These are phyloP conservation scores for Suhomyces bribrorum DNA, from an alignment of 1,139 yeast species.

Conservation along the genomic window DNA sequence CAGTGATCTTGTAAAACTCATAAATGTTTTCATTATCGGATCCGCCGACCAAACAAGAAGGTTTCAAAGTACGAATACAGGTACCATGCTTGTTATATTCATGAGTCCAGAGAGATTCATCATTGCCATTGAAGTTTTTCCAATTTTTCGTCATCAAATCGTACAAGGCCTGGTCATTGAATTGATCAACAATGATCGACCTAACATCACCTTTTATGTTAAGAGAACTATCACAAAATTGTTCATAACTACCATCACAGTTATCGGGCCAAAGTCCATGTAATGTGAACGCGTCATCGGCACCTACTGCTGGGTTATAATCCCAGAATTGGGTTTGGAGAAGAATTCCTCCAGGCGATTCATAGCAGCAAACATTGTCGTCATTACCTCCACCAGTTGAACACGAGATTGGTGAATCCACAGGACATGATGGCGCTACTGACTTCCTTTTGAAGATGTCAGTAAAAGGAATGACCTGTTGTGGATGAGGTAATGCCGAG, in stretches of 20 bases:
- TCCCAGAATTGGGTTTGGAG: conserved; percentile 95
- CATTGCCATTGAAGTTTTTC: conserved; percentile 77
- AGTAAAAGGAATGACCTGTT: conserved; percentile 2
- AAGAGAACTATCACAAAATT: conserved; percentile 68
- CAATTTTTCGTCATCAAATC: conserved; percentile 62
- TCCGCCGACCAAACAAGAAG: conserved; percentile 60
- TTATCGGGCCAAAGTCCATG: conserved; percentile 89
- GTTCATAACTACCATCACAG: conserved; percentile 71
- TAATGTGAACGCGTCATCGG: conserved; percentile 69
- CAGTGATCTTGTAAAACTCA: conserved; percentile 73
- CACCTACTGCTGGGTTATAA: conserved; percentile 77
- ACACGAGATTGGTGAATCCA: conserved; percentile 46
- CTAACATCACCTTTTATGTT: conserved; percentile 46
- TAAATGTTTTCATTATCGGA: conserved; percentile 60
- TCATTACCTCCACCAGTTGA: conserved; percentile 49
- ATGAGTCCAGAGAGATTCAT: conserved; percentile 82
- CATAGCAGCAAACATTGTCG: conserved; percentile 76
- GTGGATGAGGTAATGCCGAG: conserved; percentile 9
- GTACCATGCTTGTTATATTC: conserved; percentile 97
- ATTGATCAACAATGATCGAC: conserved; percentile 46
- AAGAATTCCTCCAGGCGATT: conserved; percentile 83
- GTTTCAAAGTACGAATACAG: conserved; percentile 78
- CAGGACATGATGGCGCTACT: conserved; percentile 50
- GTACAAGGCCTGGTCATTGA: conserved; percentile 54
- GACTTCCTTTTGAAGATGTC: conserved; percentile 1